These are phyloP conservation scores for Rhodotorula sp. DNA, from an alignment of 1,284 basidiomycete species.

Conservation along the genomic window DNA sequence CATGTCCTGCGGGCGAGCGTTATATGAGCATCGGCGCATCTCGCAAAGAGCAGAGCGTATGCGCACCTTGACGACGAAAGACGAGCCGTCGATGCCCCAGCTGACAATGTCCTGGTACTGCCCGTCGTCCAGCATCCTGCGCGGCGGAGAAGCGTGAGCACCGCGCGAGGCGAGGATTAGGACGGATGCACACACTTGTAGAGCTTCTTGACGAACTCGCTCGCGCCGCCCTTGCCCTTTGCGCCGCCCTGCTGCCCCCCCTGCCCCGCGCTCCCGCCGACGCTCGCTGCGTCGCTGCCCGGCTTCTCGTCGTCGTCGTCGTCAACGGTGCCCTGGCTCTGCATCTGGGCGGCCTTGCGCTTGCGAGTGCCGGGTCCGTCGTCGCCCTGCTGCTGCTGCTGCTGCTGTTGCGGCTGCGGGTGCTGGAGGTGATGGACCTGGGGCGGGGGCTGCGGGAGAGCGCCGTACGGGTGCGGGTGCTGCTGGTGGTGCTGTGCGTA, in stretches of 20 bases:
- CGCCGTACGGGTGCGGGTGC: background rate
- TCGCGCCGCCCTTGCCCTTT: slow-evolving; percentile 36
- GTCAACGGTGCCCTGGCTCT: background rate
- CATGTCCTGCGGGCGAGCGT: slow-evolving; percentile 67
- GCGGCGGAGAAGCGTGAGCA: slow-evolving; percentile 9
- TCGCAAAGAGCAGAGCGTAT: background rate
- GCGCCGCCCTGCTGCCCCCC: background rate
- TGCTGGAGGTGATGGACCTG: too few species aligned
- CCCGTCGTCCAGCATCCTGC: slow-evolving; percentile 82
- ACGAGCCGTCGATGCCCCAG: slow-evolving; percentile 83
- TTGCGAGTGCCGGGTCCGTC: slow-evolving; percentile 10
- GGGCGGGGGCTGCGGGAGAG: too few species aligned
- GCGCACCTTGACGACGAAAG: slow-evolving; percentile 83
- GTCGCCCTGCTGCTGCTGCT: background rate
- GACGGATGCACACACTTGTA: slow-evolving; percentile 67
- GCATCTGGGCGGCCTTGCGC: slow-evolving; percentile 24
- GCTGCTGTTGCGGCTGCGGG: background rate
- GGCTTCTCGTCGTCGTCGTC: slow-evolving; percentile 36
- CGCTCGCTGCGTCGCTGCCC: slow-evolving; percentile 21
- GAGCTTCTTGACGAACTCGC: slow-evolving; percentile 92
- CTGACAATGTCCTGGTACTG: slow-evolving; percentile 73
- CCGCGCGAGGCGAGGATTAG: too few species aligned
- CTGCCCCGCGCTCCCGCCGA: background rate
- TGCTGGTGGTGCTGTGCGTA: slow-evolving; percentile 6
- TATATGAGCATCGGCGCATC: background rate